A percentile compares a stretch with the other conserved stretches of the same genome.
These are phyloP conservation scores for Agaricus subrufescens DNA, from an alignment of 768 basidiomycete species.

Conservation along the genomic window DNA sequence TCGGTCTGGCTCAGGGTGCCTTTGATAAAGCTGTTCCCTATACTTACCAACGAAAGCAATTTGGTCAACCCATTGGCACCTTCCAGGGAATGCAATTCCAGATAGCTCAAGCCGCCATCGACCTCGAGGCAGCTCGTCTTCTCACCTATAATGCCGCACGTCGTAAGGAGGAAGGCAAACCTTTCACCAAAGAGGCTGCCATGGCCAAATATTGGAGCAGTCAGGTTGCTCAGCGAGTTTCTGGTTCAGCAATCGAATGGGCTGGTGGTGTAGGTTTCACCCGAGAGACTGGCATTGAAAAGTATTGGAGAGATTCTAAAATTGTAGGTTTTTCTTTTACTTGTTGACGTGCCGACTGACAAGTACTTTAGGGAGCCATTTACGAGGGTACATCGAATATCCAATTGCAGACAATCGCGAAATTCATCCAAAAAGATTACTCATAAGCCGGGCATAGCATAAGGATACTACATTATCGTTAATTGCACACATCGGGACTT, in stretches of 20 bases:
- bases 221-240: slow-evolving; percentile 82
- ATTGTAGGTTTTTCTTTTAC: slow-evolving; percentile 53
- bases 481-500: not conserved
- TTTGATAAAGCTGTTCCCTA: slow-evolving; percentile 96
- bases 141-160: slow-evolving; percentile 96
- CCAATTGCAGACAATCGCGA: slow-evolving; percentile 94
- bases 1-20: slow-evolving; percentile 95
- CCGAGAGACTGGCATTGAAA: slow-evolving; percentile 92
- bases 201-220: slow-evolving; percentile 97
- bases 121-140: slow-evolving; percentile 87
- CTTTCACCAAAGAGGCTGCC: slow-evolving; percentile 91
- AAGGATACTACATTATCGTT: not conserved
- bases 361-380: slow-evolving; percentile 63
- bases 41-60: slow-evolving; percentile 91
- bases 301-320: slow-evolving; percentile 95
- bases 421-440: slow-evolving; percentile 82
- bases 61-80: slow-evolving; percentile 88
- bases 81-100: slow-evolving; percentile 98
- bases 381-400: slow-evolving; percentile 99
- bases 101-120: slow-evolving; percentile 83
- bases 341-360: slow-evolving; percentile 4
- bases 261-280: slow-evolving; percentile 91
- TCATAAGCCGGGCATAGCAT: slow-evolving; percentile 32
- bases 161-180: slow-evolving; percentile 83
- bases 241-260: slow-evolving; percentile 94